Conservation (phyloP, 768 basidiomycete genomes). For the Termitomyces sp. region DNA sequence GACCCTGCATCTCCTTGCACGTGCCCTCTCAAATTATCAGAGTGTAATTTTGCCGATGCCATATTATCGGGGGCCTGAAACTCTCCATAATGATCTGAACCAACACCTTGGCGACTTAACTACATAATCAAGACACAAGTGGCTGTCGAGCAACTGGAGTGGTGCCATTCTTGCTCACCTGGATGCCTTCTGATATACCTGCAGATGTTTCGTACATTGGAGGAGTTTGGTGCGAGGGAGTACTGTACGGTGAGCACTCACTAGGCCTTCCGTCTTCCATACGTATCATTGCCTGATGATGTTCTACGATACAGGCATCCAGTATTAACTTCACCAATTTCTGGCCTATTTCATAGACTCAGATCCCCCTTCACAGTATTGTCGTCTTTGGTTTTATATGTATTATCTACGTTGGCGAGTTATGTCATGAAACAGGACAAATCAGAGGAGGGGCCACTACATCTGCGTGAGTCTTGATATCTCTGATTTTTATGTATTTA, state of each 20-base stretch:
- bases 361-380: slow-evolving; percentile 6
- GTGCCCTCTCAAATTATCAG: no score
- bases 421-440: slow-evolving; percentile 15
- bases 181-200: slow-evolving; percentile 22
- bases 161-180: background rate
- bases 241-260: slow-evolving; percentile 19
- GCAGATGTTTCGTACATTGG: slow-evolving; percentile 25
- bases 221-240: slow-evolving; percentile 23
- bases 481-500: no score
- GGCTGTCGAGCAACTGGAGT: background rate
- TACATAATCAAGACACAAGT: no score
- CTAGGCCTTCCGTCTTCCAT: background rate
- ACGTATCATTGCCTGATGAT: background rate
- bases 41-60: no score
- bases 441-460: slow-evolving; percentile 5
- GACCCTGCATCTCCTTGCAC: no score
- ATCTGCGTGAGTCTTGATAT: slow-evolving; percentile 11
- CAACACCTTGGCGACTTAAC: no score
- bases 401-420: slow-evolving; percentile 14
- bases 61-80: no score
- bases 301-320: slow-evolving; percentile 16
- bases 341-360: background rate
- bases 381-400: slow-evolving; percentile 19
- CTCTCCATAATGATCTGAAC: no score
- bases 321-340: slow-evolving; percentile 11